Conservation (phyloP, 257 asterid species). For the Fraxinus anomala region DNA sequence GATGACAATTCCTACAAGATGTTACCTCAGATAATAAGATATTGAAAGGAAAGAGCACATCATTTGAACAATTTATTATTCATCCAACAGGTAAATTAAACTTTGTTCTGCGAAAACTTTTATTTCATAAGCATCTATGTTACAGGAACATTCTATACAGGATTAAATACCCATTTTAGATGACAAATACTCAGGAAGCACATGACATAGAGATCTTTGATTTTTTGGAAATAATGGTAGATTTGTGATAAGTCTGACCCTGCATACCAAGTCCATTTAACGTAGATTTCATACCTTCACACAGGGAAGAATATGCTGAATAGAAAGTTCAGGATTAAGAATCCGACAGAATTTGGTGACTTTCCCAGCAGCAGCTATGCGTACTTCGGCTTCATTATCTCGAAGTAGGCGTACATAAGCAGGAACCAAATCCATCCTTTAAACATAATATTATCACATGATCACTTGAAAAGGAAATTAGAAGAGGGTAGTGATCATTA, state of each 20-base stretch:
- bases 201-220: neutral
- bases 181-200: neutral
- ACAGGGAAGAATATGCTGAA: constrained; percentile 91
- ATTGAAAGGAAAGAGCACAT: constrained; percentile 21
- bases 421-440: constrained; percentile 89
- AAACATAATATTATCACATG: constrained; percentile 27
- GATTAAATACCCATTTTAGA: neutral
- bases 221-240: neutral
- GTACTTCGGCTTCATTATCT: constrained; percentile 92
- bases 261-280: neutral
- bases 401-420: constrained; percentile 88
- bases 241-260: neutral
- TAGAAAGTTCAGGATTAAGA: constrained; percentile 80
- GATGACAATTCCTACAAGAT: constrained; percentile 78
- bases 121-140: neutral
- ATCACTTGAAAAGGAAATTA: constrained; percentile 5
- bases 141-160: neutral
- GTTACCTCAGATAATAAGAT: constrained; percentile 22
- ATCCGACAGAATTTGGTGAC: constrained; percentile 81
- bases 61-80: constrained; percentile 15
- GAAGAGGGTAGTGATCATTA: neutral
- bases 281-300: constrained; percentile 63
- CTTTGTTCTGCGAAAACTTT: neutral
- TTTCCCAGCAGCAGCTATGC: constrained; percentile 93
- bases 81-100: neutral